Evolutionary conservation across 208 protist species (phyloP).

Genomic region (Naegleria fowleri): DNA sequence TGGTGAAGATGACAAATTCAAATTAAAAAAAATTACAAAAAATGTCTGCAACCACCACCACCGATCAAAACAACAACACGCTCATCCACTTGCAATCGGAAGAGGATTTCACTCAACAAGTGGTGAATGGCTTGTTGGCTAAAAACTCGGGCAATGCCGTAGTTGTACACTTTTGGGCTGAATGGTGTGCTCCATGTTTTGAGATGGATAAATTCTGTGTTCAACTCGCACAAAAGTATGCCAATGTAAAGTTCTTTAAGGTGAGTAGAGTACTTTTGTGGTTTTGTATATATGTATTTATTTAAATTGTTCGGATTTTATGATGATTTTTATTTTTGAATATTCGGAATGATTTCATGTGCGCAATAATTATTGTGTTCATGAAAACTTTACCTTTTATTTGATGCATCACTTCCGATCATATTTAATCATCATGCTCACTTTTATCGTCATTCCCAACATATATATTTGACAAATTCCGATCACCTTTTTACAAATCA

Average conservation of each 20-base stretch:
- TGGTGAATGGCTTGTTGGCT: background rate
- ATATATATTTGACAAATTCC: too few relatives aligned
- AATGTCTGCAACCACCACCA: background rate
- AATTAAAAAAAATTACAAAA: background rate
- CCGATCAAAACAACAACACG: too few relatives aligned
- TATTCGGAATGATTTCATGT: too few relatives aligned
- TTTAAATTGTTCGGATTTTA: too few relatives aligned
- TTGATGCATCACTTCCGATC: background rate
- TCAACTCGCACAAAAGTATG: constrained; percentile 27
- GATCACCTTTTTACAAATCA: too few relatives aligned
- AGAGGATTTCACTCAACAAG: background rate
- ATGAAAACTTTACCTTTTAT: too few relatives aligned
- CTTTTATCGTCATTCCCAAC: too few relatives aligned
- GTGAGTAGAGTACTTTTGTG: background rate
- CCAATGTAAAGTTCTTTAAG: constrained; percentile 28
- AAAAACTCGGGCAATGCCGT: background rate
- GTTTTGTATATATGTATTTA: background rate
- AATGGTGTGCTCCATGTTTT: constrained; percentile 38
- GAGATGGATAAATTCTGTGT: constrained; percentile 36
- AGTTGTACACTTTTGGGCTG: constrained; percentile 42
- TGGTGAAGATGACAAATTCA: background rate
- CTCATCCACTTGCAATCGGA: background rate
- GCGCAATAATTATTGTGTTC: too few relatives aligned
- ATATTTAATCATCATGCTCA: too few relatives aligned
- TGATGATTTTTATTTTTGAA: too few relatives aligned